Conservation (phyloP, 305 asterid species). For the Withania somnifera region DNA sequence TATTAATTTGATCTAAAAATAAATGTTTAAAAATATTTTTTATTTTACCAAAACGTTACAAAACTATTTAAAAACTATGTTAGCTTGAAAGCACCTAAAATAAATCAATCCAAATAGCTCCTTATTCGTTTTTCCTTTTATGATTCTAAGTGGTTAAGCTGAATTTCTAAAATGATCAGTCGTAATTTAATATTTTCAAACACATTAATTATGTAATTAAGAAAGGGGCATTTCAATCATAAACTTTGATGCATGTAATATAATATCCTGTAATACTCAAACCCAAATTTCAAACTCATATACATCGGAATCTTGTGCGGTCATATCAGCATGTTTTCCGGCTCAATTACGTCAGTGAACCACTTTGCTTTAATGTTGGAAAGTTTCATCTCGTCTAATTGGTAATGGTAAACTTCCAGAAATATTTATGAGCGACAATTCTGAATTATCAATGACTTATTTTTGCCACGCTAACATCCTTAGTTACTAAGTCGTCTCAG, state of each 20-base stretch:
- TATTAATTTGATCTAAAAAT: too few species aligned
- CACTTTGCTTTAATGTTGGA: neutral
- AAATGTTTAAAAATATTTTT: too few species aligned
- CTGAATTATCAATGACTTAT: too few species aligned
- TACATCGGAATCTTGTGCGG: neutral
- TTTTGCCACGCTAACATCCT: too few species aligned
- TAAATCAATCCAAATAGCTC: too few species aligned
- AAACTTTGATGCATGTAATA: neutral
- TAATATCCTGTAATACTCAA: neutral
- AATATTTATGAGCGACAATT: too few species aligned
- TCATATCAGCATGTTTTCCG: neutral
- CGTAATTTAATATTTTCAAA: neutral
- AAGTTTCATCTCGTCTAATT: neutral
- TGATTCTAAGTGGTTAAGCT: neutral
- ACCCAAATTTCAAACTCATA: neutral
- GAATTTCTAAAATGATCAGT: neutral
- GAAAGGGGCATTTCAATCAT: neutral
- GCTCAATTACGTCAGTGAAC: neutral
- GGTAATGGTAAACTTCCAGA: neutral
- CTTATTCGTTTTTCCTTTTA: neutral
- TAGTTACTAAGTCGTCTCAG: too few species aligned
- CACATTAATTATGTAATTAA: neutral
- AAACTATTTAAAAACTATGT: too few species aligned
- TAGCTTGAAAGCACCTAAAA: too few species aligned
- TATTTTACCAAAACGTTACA: too few species aligned